These are phyloP conservation scores for Intubia oerlemansii DNA, from an alignment of 2,329 filamentous ascomycete species.

Conservation along the genomic window DNA sequence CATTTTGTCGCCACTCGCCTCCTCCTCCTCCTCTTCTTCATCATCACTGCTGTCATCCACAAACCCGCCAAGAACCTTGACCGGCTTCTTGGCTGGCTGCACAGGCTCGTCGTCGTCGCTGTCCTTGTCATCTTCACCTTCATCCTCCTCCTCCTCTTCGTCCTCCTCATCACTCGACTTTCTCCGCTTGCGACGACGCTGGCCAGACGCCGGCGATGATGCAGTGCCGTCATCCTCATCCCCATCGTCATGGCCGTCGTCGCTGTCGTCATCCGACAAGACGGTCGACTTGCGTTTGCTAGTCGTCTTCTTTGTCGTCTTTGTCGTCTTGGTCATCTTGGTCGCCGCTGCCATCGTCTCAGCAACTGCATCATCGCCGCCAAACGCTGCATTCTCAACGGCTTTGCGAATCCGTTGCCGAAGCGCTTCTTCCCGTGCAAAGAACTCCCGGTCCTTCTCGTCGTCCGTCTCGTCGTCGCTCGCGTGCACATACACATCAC, in stretches of 20 bases:
- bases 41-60: slow-evolving; percentile 2
- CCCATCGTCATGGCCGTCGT: slow-evolving; percentile 5
- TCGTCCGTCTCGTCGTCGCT: slow-evolving; percentile 87
- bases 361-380: no score
- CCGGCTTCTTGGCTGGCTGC: no score
- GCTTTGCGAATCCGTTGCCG: no score
- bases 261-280: slow-evolving; percentile 6
- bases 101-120: no score
- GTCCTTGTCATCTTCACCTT: no score
- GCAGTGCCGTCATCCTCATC: not conserved
- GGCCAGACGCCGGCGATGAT: not conserved
- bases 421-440: slow-evolving; percentile 47
- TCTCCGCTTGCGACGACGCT: slow-evolving; percentile 4
- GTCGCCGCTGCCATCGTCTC: not conserved
- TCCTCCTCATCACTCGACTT: slow-evolving; percentile 6
- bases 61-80: not conserved
- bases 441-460: slow-evolving; percentile 49
- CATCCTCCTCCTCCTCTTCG: no score
- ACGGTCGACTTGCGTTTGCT: slow-evolving; percentile 10
- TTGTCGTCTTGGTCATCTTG: slow-evolving; percentile 1
- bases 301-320: slow-evolving; percentile 1
- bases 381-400: no score
- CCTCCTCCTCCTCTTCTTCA: slow-evolving; percentile 1
- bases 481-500: slow-evolving; percentile 55
- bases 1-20: no score